Conservation (phyloP, 2,329 filamentous ascomycete genomes). For the Fusarium sp. region DNA sequence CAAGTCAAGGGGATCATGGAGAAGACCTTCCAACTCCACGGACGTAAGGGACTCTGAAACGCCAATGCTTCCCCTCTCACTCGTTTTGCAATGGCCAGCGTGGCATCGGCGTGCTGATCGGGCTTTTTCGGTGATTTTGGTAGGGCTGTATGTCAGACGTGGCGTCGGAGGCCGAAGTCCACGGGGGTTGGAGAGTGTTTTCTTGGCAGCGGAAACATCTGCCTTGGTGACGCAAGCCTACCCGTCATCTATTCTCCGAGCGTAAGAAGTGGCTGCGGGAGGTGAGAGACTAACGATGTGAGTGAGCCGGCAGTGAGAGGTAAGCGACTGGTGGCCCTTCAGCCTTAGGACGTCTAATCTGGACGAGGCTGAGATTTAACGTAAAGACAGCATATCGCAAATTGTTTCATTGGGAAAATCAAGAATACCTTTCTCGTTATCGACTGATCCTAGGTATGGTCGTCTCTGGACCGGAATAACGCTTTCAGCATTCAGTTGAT, state of each 20-base stretch:
- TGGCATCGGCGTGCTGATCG: neutral
- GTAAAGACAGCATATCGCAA: accelerated
- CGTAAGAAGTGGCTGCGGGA: neutral
- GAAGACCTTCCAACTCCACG: neutral
- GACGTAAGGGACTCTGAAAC: neutral
- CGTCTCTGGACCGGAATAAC: neutral
- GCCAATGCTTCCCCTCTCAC: too few species aligned
- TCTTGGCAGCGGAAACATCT: neutral
- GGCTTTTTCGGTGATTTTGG: neutral
- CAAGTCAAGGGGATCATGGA: neutral
- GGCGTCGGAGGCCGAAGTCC: neutral
- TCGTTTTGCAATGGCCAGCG: accelerated
- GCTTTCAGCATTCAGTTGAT: neutral
- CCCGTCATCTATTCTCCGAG: neutral
- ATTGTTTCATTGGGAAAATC: accelerated
- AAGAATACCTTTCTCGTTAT: neutral
- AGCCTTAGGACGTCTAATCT: neutral
- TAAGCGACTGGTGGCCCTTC: neutral
- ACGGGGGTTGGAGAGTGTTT: neutral
- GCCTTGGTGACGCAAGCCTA: neutral
- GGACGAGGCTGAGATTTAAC: neutral
- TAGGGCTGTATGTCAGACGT: neutral
- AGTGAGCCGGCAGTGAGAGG: neutral
- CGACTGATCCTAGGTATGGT: too few species aligned
- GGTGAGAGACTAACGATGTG: neutral